phyloP scores from a whole-genome alignment of 345 rosid genomes.

The Arabis alpina region DNA sequence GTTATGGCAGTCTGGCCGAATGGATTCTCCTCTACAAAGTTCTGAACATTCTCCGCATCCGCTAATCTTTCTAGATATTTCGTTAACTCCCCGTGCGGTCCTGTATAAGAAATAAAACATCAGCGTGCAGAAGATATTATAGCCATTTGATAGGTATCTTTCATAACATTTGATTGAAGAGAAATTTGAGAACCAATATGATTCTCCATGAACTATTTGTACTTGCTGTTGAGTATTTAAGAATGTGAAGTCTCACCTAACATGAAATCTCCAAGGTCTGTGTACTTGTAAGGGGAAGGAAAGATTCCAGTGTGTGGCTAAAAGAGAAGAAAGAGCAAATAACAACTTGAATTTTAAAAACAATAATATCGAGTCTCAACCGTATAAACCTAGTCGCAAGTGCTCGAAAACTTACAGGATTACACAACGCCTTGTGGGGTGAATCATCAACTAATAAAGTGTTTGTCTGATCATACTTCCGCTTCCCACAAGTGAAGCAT shows the following conservation, averaged over 20 bases:
- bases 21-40: conserved; percentile 68
- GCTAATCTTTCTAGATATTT: conserved; percentile 69
- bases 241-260: conserved; percentile 61
- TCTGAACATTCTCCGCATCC: conserved; percentile 58
- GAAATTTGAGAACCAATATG: conserved; percentile 1
- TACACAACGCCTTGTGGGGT: conserved; percentile 82
- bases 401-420: conserved; percentile 58
- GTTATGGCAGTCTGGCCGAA: conserved; percentile 79
- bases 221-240: not conserved
- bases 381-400: conserved; percentile 12
- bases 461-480: conserved; percentile 68
- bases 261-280: conserved; percentile 52
- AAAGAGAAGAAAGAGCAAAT: conserved; percentile 17
- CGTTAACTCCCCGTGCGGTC: conserved; percentile 78
- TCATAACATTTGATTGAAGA: not conserved
- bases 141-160: not conserved
- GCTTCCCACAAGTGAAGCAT: conserved; percentile 59
- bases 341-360: conserved; percentile 6
- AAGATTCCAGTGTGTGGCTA: conserved; percentile 79
- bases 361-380: not conserved
- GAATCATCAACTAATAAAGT: conserved; percentile 87
- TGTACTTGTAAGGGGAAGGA: conserved; percentile 62
- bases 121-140: not conserved
- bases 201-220: conserved; percentile 14
- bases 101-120: conserved; percentile 45